phyloP scores from a whole-genome alignment of 768 basidiomycete species.

The Cystobasidium onofrii region DNA sequence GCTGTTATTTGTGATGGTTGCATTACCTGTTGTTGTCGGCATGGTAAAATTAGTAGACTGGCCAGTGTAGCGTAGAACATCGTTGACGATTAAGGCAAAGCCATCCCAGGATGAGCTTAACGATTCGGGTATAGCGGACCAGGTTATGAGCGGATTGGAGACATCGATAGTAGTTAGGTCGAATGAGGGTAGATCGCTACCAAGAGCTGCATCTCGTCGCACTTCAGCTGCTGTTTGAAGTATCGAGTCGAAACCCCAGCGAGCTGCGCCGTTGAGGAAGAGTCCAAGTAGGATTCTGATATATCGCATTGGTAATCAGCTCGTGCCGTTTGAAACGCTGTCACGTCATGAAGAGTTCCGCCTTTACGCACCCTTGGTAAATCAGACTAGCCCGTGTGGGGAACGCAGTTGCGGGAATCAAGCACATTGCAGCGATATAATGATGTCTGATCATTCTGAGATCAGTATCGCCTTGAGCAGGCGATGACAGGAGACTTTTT shows the following conservation, averaged over 20 bases:
- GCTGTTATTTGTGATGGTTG: not conserved
- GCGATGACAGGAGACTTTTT: not conserved
- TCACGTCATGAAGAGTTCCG: too few species aligned
- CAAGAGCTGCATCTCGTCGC: conserved; percentile 61
- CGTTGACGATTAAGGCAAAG: conserved; percentile 66
- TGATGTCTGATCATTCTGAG: conserved; percentile 63
- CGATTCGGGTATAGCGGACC: conserved; percentile 51
- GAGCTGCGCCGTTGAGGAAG: conserved; percentile 63
- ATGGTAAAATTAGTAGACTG: conserved; percentile 63
- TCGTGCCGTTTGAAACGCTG: too few species aligned
- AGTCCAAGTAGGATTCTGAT: conserved; percentile 64
- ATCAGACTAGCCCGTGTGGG: conserved; percentile 70
- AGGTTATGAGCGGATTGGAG: conserved; percentile 48
- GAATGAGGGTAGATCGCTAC: conserved; percentile 63
- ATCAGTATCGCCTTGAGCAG: not conserved
- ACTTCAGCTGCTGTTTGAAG: conserved; percentile 67
- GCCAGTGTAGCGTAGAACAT: conserved; percentile 71
- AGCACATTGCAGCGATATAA: conserved; percentile 65
- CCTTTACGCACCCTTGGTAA: conserved; percentile 55
- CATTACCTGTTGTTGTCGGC: conserved; percentile 43
- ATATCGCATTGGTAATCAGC: too few species aligned
- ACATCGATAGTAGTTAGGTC: conserved; percentile 62
- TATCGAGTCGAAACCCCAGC: conserved; percentile 71
- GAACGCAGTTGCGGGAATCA: conserved; percentile 70
- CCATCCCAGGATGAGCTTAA: conserved; percentile 59